A percentile compares a stretch with the other conserved stretches of the same genome.
Conservation (phyloP, 306 rosid species). For the Quercus variabilis region DNA sequence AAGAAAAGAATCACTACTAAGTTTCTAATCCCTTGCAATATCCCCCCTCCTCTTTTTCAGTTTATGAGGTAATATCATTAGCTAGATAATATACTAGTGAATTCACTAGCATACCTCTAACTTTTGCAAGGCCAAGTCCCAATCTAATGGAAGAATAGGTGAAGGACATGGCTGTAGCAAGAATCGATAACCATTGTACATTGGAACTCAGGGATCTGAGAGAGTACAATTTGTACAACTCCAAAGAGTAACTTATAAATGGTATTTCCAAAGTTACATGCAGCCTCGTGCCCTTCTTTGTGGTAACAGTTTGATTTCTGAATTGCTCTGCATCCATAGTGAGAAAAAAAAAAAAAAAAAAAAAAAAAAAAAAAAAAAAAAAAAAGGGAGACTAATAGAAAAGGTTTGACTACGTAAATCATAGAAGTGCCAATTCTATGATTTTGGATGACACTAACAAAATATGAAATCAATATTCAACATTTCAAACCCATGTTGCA, state of each 20-base stretch:
- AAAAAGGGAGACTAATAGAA: not conserved
- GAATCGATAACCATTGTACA: constrained; percentile 66
- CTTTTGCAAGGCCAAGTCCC: constrained; percentile 37
- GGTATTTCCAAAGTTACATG: constrained; percentile 29
- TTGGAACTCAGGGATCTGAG: constrained; percentile 78
- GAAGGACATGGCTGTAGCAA: constrained; percentile 79
- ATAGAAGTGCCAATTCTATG: no score
- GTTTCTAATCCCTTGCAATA: no score
- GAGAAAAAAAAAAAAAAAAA: not conserved
- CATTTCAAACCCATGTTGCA: no score
- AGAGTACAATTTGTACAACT: constrained; percentile 48
- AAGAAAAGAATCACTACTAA: not conserved
- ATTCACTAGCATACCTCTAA: constrained; percentile 32
- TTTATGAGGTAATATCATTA: no score
- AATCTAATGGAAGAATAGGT: constrained; percentile 66
- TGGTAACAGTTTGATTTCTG: constrained; percentile 38
- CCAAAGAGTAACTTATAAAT: constrained; percentile 62
- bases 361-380: not conserved
- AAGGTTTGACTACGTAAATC: no score
- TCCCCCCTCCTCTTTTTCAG: no score
- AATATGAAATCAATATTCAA: no score
- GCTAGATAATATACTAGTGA: no score
- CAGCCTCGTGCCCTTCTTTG: constrained; percentile 20
- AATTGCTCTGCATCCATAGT: constrained; percentile 45
- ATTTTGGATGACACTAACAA: no score